These are phyloP conservation scores for Trichosporon faecale DNA, from an alignment of 1,284 basidiomycete genomes.

Conservation along the genomic window DNA sequence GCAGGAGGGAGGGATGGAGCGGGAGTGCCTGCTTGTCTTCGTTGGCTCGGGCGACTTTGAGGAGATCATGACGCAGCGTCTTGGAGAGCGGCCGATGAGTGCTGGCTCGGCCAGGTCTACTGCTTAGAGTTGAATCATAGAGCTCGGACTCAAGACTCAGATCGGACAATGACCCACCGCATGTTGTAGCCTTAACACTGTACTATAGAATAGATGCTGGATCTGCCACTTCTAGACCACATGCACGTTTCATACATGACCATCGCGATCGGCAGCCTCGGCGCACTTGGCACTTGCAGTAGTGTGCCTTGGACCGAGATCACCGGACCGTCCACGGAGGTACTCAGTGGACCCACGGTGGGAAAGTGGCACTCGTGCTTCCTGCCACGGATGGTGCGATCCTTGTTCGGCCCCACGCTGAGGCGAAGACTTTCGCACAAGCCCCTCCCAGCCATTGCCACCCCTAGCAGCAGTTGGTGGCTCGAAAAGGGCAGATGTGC, in stretches of 20 bases:
- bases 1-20: not conserved
- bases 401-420: too few species aligned
- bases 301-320: not conserved
- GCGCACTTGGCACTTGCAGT: not conserved
- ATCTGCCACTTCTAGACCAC: not conserved
- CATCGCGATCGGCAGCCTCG: not conserved
- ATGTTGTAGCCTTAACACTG: not conserved
- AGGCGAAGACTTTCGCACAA: not conserved
- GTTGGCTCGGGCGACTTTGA: not conserved
- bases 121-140: not conserved
- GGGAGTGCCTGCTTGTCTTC: not conserved
- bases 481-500: not conserved
- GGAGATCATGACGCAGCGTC: not conserved
- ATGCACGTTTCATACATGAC: not conserved
- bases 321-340: not conserved
- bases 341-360: not conserved
- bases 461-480: not conserved
- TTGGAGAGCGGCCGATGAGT: not conserved
- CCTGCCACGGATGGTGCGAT: not conserved
- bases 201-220: not conserved
- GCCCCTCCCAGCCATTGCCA: too few species aligned
- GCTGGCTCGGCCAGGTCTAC: not conserved
- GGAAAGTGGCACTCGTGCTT: not conserved
- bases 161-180: too few species aligned
- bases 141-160: not conserved